Evolutionary conservation across 2,329 filamentous ascomycete genomes (phyloP).

Genomic region (Didymella pomorum): DNA sequence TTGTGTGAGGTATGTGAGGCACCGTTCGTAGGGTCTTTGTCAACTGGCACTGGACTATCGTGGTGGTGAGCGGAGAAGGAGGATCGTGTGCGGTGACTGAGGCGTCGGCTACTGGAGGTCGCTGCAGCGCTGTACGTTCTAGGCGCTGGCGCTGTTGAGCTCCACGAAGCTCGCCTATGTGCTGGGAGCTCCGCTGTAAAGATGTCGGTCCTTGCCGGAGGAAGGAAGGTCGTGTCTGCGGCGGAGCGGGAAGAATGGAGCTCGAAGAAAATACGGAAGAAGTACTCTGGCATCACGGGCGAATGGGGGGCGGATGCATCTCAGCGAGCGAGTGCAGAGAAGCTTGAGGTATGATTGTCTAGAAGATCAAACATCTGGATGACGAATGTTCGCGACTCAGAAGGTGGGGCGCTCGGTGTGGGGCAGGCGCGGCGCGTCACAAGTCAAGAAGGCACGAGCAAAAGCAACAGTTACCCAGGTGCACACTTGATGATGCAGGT

Average conservation of each 20-base stretch:
- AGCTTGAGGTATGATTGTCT: neutral
- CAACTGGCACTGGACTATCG: constrained; percentile 46
- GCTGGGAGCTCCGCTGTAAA: constrained; percentile 55
- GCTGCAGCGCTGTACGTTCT: constrained; percentile 30
- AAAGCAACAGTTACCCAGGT: neutral
- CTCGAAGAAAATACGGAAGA: constrained; percentile 70
- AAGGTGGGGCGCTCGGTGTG: constrained; percentile 13
- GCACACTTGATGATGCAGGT: neutral
- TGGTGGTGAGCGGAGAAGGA: constrained; percentile 47
- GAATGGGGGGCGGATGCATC: constrained; percentile 22
- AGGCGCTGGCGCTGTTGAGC: constrained; percentile 29
- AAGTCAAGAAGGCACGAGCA: neutral
- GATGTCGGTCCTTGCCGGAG: constrained; percentile 54
- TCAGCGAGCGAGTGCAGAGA: constrained; percentile 13
- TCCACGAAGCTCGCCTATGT: constrained; percentile 53
- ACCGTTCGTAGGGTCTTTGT: constrained; percentile 47
- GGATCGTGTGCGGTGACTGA: constrained; percentile 46
- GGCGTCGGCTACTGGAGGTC: constrained; percentile 38
- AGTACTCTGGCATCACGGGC: constrained; percentile 65
- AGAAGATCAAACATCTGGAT: constrained; percentile 7
- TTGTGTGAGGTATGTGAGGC: constrained; percentile 36
- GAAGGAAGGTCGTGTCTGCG: constrained; percentile 49
- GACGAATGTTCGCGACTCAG: constrained; percentile 1
- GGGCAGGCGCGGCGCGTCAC: constrained; percentile 15
- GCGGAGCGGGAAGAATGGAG: constrained; percentile 57